Percentiles rank a stretch among this genome's conserved stretches.
Conservation (phyloP, 495 filamentous ascomycete species). For the Tuber umbilicatum region DNA sequence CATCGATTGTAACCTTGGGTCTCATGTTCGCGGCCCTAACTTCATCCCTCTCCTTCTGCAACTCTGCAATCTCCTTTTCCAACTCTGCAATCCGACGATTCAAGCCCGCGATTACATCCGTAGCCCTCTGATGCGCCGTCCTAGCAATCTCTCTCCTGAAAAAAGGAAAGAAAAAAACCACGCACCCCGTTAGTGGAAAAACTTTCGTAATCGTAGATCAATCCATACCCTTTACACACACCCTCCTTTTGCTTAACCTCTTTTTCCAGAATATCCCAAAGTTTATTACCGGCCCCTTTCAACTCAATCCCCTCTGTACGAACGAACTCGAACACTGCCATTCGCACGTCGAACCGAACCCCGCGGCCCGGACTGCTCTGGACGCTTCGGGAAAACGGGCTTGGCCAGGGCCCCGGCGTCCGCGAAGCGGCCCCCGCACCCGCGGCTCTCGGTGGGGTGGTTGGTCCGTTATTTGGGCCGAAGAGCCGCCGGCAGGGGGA, state of each 20-base stretch:
- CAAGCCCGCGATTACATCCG: background rate
- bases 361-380: background rate
- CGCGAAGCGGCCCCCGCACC: background rate
- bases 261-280: background rate
- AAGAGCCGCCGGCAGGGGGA: background rate
- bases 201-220: background rate
- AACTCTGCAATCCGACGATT: background rate
- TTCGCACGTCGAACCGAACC: background rate
- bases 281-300: background rate
- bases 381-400: background rate
- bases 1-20: background rate
- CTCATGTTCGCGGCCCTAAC: background rate
- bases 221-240: background rate
- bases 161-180: too few species aligned
- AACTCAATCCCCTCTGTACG: background rate
- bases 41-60: background rate
- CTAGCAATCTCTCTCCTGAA: background rate
- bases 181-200: background rate
- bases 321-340: background rate
- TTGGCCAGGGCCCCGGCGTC: background rate
- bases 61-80: background rate
- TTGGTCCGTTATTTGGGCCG: background rate
- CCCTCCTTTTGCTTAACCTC: background rate
- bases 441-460: background rate
- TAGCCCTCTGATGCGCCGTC: background rate